Conservation (phyloP, 495 filamentous ascomycete genomes). For the Penicillium cinerascens region DNA sequence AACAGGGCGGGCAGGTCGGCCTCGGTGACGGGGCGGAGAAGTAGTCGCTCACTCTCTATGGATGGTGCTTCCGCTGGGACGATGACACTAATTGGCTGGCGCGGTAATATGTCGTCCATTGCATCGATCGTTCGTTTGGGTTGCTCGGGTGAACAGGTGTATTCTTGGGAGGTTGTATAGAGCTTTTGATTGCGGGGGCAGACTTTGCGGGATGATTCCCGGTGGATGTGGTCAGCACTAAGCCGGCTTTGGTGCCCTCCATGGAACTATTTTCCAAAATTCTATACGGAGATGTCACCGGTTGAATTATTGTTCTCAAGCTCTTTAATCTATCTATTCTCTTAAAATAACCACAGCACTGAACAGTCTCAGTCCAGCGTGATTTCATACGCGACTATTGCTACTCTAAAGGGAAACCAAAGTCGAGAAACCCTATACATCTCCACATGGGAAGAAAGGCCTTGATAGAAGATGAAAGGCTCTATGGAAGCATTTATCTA, state of each 20-base stretch:
- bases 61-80: conserved; percentile 7
- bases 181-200: not conserved
- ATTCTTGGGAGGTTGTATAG: not conserved
- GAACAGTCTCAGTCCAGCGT: conserved; percentile 3
- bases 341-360: conserved; percentile 5
- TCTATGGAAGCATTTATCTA: not conserved
- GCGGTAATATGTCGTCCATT: conserved; percentile 2
- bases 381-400: not conserved
- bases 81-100: conserved; percentile 10
- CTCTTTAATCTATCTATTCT: too few relatives aligned
- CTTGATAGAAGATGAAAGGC: too few relatives aligned
- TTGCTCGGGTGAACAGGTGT: not conserved
- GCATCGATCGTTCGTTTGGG: not conserved
- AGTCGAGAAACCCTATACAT: not conserved
- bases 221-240: not conserved
- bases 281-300: too few relatives aligned
- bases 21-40: conserved; percentile 18
- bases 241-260: not conserved
- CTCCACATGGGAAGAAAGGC: not conserved
- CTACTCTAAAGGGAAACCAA: conserved; percentile 1
- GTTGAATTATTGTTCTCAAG: too few relatives aligned
- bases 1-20: conserved; percentile 13
- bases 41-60: conserved; percentile 20
- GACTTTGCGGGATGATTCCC: not conserved
- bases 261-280: not conserved